A percentile compares a stretch with the other conserved stretches of the same genome.
Conservation (phyloP, 2,329 filamentous ascomycete genomes). For the Microcera coccophila region DNA sequence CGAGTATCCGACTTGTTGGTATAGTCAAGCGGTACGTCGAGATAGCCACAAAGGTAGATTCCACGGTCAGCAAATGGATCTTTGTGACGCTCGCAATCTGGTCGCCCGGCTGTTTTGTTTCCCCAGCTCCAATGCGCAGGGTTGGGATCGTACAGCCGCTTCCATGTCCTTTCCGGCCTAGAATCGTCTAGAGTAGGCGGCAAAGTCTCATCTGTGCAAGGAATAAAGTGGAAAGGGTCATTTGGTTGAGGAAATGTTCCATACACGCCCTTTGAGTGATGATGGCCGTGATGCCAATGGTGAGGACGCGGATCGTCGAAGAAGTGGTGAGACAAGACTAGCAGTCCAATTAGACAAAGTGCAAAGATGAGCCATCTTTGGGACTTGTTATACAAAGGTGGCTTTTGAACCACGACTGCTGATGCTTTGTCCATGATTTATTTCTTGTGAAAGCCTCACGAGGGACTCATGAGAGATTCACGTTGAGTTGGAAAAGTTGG, state of each 20-base stretch:
- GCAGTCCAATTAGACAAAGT: not conserved
- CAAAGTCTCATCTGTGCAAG: constrained; percentile 41
- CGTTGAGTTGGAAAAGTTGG: too few relatives aligned
- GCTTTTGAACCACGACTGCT: not conserved
- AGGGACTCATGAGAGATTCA: too few relatives aligned
- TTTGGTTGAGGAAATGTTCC: constrained; percentile 35
- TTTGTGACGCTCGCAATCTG: constrained; percentile 8
- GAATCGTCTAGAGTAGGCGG: constrained; percentile 41
- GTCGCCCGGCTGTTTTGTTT: constrained; percentile 11
- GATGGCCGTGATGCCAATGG: not conserved
- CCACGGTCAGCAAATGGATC: constrained; percentile 38
- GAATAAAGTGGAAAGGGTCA: constrained; percentile 47
- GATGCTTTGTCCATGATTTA: not conserved
- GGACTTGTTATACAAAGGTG: not conserved
- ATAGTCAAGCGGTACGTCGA: constrained; percentile 48
- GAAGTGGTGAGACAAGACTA: not conserved
- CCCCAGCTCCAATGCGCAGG: constrained; percentile 48
- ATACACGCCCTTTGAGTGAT: not conserved
- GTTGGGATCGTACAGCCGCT: constrained; percentile 39
- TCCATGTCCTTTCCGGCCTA: constrained; percentile 37
- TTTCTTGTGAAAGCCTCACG: not conserved
- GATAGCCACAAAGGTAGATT: constrained; percentile 46
- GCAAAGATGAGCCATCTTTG: not conserved
- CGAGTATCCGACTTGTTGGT: constrained; percentile 41
- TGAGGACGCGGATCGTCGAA: not conserved